phyloP scores from a whole-genome alignment of 2,329 filamentous ascomycete genomes.

The Xylariaceae sp. region DNA sequence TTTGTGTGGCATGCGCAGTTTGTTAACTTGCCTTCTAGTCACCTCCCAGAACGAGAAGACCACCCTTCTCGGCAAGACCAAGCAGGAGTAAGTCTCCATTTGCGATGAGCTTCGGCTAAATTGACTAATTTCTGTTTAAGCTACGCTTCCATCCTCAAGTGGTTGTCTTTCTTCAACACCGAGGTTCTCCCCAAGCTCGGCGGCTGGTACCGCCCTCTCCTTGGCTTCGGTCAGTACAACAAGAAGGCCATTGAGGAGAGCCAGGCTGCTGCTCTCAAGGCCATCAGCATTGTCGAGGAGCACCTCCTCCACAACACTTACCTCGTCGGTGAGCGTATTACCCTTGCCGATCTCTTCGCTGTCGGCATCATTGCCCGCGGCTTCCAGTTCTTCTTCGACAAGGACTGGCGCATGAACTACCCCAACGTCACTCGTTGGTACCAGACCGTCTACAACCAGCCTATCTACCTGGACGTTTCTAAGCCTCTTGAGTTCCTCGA shows the following conservation, averaged over 20 bases:
- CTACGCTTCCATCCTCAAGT: constrained; percentile 94
- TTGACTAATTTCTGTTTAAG: constrained; percentile 35
- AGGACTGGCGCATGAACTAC: constrained; percentile 76
- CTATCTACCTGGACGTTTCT: constrained; percentile 78
- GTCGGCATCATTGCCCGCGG: constrained; percentile 74
- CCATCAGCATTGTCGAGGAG: constrained; percentile 69
- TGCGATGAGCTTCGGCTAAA: too few species aligned
- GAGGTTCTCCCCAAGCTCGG: constrained; percentile 72
- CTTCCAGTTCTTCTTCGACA: constrained; percentile 93
- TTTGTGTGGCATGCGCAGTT: constrained; percentile 18
- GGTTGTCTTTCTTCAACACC: constrained; percentile 94
- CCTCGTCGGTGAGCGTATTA: constrained; percentile 96
- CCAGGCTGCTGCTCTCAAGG: constrained; percentile 63
- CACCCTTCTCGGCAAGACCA: constrained; percentile 97
- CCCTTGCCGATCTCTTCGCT: constrained; percentile 88
- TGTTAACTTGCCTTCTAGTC: constrained; percentile 51
- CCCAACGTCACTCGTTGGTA: constrained; percentile 91
- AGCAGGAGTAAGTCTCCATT: constrained; percentile 75
- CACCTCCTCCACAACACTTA: constrained; percentile 91
- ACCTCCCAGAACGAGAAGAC: constrained; percentile 99
- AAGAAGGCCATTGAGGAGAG: constrained; percentile 91
- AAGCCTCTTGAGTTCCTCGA: constrained; percentile 74
- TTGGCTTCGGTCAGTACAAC: constrained; percentile 84
- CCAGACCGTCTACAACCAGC: constrained; percentile 87
- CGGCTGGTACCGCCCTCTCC: constrained; percentile 80